Percentiles rank a stretch among this genome's conserved stretches.
phyloP scores from a whole-genome alignment of 2,329 filamentous ascomycete species.

The Sporothrix curviconia region DNA sequence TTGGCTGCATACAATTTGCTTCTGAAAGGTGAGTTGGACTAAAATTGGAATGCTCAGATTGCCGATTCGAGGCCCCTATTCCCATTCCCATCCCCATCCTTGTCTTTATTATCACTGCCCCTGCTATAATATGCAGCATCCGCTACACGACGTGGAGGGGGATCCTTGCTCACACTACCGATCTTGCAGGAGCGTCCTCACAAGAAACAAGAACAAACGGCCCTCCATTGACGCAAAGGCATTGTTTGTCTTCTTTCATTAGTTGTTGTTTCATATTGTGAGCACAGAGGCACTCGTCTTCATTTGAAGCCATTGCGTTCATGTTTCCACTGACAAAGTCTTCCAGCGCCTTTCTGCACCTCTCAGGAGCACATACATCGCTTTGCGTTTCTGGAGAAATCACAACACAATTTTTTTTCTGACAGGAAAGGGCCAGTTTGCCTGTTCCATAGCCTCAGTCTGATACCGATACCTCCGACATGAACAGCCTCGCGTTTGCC shows the following conservation, averaged over 20 bases:
- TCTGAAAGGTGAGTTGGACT: constrained; percentile 11
- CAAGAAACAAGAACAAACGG: neutral
- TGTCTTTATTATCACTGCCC: neutral
- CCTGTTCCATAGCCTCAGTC: neutral
- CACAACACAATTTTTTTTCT: too few relatives aligned
- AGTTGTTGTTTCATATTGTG: constrained; percentile 3
- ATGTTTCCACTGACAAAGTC: constrained; percentile 3
- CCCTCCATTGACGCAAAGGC: neutral
- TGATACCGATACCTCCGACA: constrained; percentile 6
- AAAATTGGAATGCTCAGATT: constrained; percentile 1
- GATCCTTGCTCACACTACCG: constrained; percentile 11
- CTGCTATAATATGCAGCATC: constrained; percentile 3
- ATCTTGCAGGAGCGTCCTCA: neutral
- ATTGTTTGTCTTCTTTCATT: neutral
- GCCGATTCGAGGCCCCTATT: constrained; percentile 6
- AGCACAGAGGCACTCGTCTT: neutral
- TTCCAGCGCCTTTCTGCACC: neutral
- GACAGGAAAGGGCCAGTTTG: neutral
- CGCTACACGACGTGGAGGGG: neutral
- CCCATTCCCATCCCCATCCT: neutral
- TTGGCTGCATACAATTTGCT: neutral
- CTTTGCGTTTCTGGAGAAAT: too few relatives aligned
- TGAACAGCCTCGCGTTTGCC: constrained; percentile 10
- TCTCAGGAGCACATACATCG: neutral
- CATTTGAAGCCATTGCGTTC: neutral